phyloP scores from a whole-genome alignment of 2,329 filamentous ascomycete species.

The Alternaria sp. region DNA sequence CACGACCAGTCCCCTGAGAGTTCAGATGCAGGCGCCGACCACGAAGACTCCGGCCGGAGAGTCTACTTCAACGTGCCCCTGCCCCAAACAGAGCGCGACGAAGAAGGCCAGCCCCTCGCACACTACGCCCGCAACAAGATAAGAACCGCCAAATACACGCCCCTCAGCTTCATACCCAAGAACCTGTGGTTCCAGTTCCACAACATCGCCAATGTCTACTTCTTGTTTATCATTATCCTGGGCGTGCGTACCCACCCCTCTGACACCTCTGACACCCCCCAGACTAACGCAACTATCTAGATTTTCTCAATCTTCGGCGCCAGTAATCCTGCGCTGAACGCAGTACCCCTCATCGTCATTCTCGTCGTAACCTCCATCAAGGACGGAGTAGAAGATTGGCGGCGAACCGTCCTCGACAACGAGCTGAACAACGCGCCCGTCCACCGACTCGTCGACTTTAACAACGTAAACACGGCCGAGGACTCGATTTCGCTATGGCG shows the following conservation, averaged over 20 bases:
- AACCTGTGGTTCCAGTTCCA: constrained; percentile 98
- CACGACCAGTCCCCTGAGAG: constrained; percentile 56
- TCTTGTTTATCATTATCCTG: constrained; percentile 93
- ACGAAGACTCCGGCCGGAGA: constrained; percentile 54
- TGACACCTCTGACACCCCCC: constrained; percentile 11
- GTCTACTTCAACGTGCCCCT: constrained; percentile 89
- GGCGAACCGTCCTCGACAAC: constrained; percentile 87
- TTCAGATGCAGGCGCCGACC: constrained; percentile 49
- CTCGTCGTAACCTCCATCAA: constrained; percentile 87
- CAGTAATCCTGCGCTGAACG: constrained; percentile 84
- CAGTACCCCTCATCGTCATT: constrained; percentile 93
- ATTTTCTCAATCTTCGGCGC: constrained; percentile 96
- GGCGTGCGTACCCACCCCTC: constrained; percentile 68
- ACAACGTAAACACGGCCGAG: constrained; percentile 90
- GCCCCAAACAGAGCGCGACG: constrained; percentile 75
- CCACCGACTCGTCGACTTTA: constrained; percentile 85
- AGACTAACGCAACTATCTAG: constrained; percentile 57
- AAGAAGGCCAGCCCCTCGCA: constrained; percentile 74
- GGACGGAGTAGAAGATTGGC: constrained; percentile 94
- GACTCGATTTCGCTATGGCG: constrained; percentile 88
- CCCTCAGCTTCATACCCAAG: constrained; percentile 92
- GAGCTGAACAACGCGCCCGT: constrained; percentile 96
- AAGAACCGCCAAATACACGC: constrained; percentile 95
- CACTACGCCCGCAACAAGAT: constrained; percentile 93
- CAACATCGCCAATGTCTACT: constrained; percentile 98